These are phyloP conservation scores for Hawksworthiomyces lignivorus DNA, from an alignment of 2,329 filamentous ascomycete genomes.

Conservation along the genomic window DNA sequence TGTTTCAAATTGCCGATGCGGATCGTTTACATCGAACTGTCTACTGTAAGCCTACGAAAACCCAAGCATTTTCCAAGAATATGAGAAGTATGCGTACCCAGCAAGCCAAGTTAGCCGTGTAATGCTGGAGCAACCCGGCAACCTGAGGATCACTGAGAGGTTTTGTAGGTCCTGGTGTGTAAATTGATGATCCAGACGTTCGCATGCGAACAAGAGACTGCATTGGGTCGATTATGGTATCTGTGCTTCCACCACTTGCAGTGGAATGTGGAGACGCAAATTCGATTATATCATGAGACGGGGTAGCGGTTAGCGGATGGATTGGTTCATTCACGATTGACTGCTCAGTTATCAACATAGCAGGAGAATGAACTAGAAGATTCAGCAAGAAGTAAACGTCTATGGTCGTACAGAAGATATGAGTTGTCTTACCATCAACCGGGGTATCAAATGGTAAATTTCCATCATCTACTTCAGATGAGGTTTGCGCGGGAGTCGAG, in stretches of 20 bases:
- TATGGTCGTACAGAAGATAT: too few species aligned
- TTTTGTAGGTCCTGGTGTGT: slow-evolving; percentile 1
- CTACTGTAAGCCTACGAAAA: too few species aligned
- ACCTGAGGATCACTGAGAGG: background rate
- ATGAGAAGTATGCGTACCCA: background rate
- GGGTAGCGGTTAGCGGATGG: background rate
- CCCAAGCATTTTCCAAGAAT: too few species aligned
- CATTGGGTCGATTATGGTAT: slow-evolving; percentile 1
- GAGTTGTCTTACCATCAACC: too few species aligned
- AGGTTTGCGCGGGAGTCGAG: too few species aligned
- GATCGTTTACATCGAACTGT: slow-evolving; percentile 2
- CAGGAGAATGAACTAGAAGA: too few species aligned
- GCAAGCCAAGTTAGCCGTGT: background rate
- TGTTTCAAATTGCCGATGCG: slow-evolving; percentile 1
- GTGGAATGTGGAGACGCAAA: slow-evolving; percentile 1
- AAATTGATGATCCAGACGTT: background rate
- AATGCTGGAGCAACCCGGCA: slow-evolving; percentile 1
- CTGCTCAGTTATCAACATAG: too few species aligned
- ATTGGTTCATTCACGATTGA: too few species aligned
- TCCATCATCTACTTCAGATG: too few species aligned
- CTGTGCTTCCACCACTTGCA: background rate
- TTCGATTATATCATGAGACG: background rate
- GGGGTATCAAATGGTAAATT: too few species aligned
- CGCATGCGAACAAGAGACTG: slow-evolving; percentile 4
- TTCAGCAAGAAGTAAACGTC: too few species aligned